Evolutionary conservation across 2,329 filamentous ascomycete genomes (phyloP).

Genomic region (Tolypocladium endophyticum): DNA sequence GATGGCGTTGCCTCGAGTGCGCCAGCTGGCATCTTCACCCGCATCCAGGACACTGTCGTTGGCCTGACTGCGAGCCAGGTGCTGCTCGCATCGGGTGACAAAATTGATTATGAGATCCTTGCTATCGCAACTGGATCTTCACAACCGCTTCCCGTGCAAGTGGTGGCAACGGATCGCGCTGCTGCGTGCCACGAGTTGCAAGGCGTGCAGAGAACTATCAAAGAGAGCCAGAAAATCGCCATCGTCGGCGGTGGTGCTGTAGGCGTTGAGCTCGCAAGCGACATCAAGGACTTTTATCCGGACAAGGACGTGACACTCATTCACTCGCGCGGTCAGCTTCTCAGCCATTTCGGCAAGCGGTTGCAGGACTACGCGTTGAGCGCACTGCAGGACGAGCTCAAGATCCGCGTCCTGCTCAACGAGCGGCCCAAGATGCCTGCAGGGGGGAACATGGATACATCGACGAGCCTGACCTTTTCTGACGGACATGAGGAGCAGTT

Average conservation of each 20-base stretch:
- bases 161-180: neutral
- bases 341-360: neutral
- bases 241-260: neutral
- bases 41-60: neutral
- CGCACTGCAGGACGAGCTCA: neutral
- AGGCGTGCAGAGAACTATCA: neutral
- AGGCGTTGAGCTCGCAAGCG: neutral
- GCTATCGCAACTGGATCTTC: neutral
- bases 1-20: neutral
- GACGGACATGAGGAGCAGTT: neutral
- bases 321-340: neutral
- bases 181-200: neutral
- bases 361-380: neutral
- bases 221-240: neutral
- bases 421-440: neutral
- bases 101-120: neutral
- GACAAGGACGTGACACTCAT: neutral
- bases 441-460: neutral
- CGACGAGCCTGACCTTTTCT: neutral
- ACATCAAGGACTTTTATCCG: neutral
- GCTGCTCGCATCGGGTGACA: neutral
- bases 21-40: neutral
- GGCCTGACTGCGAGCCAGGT: neutral
- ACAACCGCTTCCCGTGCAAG: neutral
- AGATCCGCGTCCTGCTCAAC: neutral